phyloP scores from a whole-genome alignment of 129 eudicot species.

The Ambrosia trifida region DNA sequence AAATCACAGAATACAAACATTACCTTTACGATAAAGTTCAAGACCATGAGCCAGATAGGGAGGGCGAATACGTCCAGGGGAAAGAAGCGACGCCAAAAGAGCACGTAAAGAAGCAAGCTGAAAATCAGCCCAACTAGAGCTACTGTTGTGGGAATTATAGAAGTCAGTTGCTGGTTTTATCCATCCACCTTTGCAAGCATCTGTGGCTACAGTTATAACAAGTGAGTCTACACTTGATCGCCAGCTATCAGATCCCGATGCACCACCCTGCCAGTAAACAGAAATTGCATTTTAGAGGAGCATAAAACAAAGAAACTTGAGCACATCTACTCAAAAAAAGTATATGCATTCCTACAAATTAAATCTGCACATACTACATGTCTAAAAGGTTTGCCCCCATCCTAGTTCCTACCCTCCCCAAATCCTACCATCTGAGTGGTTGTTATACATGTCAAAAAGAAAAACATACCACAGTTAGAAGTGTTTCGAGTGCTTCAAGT shows the following conservation, averaged over 20 bases:
- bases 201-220: conserved; percentile 49
- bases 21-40: conserved; percentile 77
- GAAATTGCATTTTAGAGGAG: background rate
- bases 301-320: conserved; percentile 17
- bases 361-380: background rate
- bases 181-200: conserved; percentile 80
- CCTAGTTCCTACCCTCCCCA: too few species aligned
- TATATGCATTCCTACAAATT: background rate
- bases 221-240: conserved; percentile 63
- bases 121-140: conserved; percentile 54
- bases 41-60: conserved; percentile 66
- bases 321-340: background rate
- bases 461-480: conserved; percentile 68
- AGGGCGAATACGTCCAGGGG: conserved; percentile 72
- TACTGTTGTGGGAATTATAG: conserved; percentile 20
- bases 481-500: conserved; percentile 75
- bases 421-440: too few species aligned
- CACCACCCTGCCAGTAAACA: conserved; percentile 60
- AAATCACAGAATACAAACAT: conserved; percentile 3
- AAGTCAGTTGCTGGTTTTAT: conserved; percentile 35
- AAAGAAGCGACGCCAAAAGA: conserved; percentile 80
- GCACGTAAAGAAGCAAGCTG: conserved; percentile 90
- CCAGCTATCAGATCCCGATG: conserved; percentile 71
- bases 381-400: background rate
- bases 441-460: background rate